Conservation (phyloP, 345 rosid species). For the Mangifera indica region DNA sequence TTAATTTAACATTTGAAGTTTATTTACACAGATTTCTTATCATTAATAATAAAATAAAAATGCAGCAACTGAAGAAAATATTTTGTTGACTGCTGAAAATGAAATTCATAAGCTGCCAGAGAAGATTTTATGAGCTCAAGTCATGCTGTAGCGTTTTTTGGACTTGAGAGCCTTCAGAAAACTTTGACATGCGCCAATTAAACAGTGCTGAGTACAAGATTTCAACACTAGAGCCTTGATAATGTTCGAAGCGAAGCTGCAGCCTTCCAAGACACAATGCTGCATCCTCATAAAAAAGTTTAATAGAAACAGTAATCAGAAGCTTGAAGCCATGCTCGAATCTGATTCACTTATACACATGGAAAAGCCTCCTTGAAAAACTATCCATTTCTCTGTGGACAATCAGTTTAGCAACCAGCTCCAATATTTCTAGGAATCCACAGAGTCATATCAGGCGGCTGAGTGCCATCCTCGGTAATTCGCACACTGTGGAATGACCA, state of each 20-base stretch:
- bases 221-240: neutral
- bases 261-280: neutral
- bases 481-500: neutral
- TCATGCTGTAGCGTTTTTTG: no score
- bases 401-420: neutral
- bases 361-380: neutral
- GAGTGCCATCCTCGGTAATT: neutral
- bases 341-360: neutral
- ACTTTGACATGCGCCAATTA: no score
- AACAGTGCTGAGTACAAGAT: neutral
- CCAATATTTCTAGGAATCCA: neutral
- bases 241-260: neutral
- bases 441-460: neutral
- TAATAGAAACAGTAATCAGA: neutral
- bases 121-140: no score
- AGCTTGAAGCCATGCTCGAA: neutral
- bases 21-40: neutral
- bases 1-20: neutral
- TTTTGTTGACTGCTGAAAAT: neutral
- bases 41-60: neutral
- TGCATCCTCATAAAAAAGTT: neutral
- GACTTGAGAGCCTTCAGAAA: neutral
- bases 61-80: neutral
- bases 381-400: neutral
- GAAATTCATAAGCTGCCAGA: neutral